Percentiles rank a stretch among this genome's conserved stretches.
Evolutionary conservation across 1,284 basidiomycete genomes (phyloP).

Genomic region (Apiotrichum siamense): DNA sequence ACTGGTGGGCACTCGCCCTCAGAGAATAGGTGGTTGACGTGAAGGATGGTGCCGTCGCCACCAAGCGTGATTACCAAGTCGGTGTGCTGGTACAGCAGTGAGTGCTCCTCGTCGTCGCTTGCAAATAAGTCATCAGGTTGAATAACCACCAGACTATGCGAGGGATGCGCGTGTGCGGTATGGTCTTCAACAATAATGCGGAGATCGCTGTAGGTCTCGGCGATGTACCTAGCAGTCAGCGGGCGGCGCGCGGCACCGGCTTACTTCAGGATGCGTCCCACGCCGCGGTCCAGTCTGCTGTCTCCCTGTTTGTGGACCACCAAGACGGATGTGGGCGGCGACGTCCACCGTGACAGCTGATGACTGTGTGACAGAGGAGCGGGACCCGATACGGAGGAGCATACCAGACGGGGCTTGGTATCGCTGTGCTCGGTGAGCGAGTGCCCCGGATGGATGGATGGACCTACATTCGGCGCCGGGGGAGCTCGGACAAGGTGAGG

Average conservation of each 20-base stretch:
- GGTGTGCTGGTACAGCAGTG: constrained; percentile 43
- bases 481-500: no score
- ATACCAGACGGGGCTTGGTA: no score
- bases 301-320: constrained; percentile 52
- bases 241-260: constrained; percentile 10
- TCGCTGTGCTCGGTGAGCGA: no score
- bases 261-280: constrained; percentile 44
- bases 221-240: constrained; percentile 10
- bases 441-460: no score
- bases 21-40: constrained; percentile 86
- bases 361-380: not conserved
- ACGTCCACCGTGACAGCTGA: not conserved
- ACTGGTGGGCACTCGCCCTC: constrained; percentile 85
- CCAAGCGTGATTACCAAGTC: constrained; percentile 88
- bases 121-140: not conserved
- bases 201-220: constrained; percentile 21
- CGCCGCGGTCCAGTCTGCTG: constrained; percentile 41
- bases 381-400: no score
- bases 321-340: constrained; percentile 44
- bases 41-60: constrained; percentile 91
- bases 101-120: constrained; percentile 12
- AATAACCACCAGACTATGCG: constrained; percentile 26
- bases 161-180: constrained; percentile 28
- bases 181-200: constrained; percentile 34
- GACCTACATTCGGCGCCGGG: no score